Conservation (phyloP, 2,329 filamentous ascomycete species). For the Zopfia rhizophila region DNA sequence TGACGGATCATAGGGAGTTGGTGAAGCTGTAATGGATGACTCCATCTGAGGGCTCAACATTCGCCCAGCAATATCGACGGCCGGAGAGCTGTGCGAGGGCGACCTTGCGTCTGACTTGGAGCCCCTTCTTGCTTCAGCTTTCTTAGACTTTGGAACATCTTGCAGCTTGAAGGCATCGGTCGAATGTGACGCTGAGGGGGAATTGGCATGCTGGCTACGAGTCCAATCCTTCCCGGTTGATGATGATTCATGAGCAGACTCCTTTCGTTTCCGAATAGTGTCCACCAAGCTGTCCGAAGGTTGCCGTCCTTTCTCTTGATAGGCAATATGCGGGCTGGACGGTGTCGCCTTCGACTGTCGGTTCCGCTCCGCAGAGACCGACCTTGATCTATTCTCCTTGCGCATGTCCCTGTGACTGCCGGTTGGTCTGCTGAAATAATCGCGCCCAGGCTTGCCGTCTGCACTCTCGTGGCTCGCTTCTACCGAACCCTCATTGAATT, state of each 20-base stretch:
- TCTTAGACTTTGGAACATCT: slow-evolving; percentile 77
- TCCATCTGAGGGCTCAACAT: slow-evolving; percentile 46
- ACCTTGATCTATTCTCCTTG: slow-evolving; percentile 56
- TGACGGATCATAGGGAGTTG: slow-evolving; percentile 49
- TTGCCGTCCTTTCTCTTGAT: slow-evolving; percentile 82
- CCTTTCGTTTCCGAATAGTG: slow-evolving; percentile 60
- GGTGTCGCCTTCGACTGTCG: slow-evolving; percentile 33
- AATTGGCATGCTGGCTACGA: slow-evolving; percentile 46
- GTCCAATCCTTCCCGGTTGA: slow-evolving; percentile 61
- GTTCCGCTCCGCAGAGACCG: slow-evolving; percentile 57
- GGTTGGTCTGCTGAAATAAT: slow-evolving; percentile 56
- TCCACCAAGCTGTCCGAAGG: slow-evolving; percentile 70
- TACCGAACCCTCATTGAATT: slow-evolving; percentile 36
- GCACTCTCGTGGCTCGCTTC: slow-evolving; percentile 31
- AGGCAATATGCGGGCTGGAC: slow-evolving; percentile 87
- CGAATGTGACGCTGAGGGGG: slow-evolving; percentile 43
- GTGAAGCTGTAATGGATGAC: slow-evolving; percentile 47
- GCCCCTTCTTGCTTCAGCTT: slow-evolving; percentile 58
- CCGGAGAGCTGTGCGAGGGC: slow-evolving; percentile 53
- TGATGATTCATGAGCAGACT: slow-evolving; percentile 42
- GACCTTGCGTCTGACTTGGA: slow-evolving; percentile 58
- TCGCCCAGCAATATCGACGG: slow-evolving; percentile 50
- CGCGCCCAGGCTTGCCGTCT: slow-evolving; percentile 46
- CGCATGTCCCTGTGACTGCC: slow-evolving; percentile 53
- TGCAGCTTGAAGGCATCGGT: slow-evolving; percentile 75